Evolutionary conservation across 208 protist species (phyloP).

Genomic region (Acanthamoeba sp.): DNA sequence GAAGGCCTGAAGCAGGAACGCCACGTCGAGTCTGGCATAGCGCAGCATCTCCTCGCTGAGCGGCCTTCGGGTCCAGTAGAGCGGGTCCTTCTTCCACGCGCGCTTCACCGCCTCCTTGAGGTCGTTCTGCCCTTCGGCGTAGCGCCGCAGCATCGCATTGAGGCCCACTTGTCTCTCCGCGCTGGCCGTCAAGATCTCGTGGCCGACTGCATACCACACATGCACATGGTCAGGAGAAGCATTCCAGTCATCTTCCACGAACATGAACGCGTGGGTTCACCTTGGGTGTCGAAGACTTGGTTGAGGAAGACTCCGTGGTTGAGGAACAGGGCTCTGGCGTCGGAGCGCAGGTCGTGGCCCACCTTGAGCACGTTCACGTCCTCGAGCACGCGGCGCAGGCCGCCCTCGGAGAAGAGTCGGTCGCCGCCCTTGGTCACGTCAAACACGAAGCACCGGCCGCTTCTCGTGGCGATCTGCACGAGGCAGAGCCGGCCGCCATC

Average conservation of each 20-base stretch:
- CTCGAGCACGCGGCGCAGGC: not conserved
- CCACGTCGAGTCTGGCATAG: constrained; percentile 9
- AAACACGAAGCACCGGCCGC: not conserved
- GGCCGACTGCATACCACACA: not conserved
- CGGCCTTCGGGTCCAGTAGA: not conserved
- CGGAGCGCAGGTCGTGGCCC: constrained; percentile 58
- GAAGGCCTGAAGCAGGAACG: not conserved
- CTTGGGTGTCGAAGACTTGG: constrained; percentile 51
- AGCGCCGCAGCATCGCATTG: not conserved
- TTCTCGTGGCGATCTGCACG: not conserved
- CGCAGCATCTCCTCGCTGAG: not conserved
- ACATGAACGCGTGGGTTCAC: not conserved
- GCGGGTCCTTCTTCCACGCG: not conserved
- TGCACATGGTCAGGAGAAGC: not conserved
- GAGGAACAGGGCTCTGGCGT: not conserved
- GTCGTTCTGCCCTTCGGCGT: not conserved
- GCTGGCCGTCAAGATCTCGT: not conserved
- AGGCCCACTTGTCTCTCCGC: not conserved
- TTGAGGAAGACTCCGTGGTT: constrained; percentile 54
- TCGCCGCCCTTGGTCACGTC: not conserved
- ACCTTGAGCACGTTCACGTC: constrained; percentile 58
- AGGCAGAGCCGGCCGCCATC: not conserved
- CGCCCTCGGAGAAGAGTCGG: not conserved
- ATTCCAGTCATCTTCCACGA: not conserved
- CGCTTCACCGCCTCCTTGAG: constrained; percentile 6